These are phyloP conservation scores for Stephanodiscus triporus DNA, from an alignment of 108 stramenopile species.

Conservation along the genomic window DNA sequence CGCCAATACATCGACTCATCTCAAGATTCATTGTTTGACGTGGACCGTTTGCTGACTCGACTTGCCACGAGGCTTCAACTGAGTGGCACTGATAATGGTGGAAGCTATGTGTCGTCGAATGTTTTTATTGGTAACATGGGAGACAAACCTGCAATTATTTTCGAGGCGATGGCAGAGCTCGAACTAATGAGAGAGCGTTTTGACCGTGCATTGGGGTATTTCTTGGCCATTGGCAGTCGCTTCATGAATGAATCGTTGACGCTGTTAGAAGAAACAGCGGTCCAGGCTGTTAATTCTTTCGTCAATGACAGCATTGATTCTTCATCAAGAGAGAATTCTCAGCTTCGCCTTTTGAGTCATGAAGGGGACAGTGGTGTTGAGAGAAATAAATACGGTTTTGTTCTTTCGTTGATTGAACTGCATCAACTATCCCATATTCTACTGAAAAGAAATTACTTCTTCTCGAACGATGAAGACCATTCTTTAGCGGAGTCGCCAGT, in stretches of 20 bases:
- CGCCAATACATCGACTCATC: constrained; percentile 45
- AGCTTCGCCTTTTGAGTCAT: background rate
- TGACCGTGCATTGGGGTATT: constrained; percentile 64
- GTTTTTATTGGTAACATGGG: constrained; percentile 19
- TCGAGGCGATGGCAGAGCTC: constrained; percentile 72
- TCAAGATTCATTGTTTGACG: constrained; percentile 41
- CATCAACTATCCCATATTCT: constrained; percentile 65
- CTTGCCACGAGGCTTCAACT: constrained; percentile 26
- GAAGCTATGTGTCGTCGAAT: constrained; percentile 7
- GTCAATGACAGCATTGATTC: background rate
- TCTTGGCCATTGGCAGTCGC: constrained; percentile 64
- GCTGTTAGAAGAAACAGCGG: constrained; percentile 56
- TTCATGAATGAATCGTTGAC: constrained; percentile 37
- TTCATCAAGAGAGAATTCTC: constrained; percentile 3
- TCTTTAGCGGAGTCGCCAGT: constrained; percentile 47
- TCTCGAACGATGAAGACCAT: constrained; percentile 15
- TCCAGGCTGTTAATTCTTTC: constrained; percentile 36
- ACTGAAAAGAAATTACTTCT: constrained; percentile 57
- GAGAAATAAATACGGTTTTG: constrained; percentile 50
- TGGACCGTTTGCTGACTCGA: constrained; percentile 24
- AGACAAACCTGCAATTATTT: constrained; percentile 25
- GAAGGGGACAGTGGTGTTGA: background rate
- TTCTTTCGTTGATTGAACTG: constrained; percentile 66
- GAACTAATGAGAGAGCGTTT: constrained; percentile 71
- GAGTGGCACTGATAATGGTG: background rate